Evolutionary conservation across 2,329 filamentous ascomycete genomes (phyloP).

Genomic region (Exophiala oligosperma): DNA sequence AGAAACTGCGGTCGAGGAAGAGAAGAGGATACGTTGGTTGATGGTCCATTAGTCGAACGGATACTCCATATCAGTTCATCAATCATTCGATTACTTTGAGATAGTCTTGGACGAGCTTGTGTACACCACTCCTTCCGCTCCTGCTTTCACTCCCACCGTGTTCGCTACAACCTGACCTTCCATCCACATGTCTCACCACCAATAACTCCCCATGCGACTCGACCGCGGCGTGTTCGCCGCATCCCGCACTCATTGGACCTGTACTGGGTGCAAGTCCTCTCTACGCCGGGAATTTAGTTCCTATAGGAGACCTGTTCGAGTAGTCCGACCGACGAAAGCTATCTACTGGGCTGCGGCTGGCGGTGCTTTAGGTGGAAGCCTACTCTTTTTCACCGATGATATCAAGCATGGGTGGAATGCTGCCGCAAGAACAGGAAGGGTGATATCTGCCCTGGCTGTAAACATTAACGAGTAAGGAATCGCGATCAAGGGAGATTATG

Average conservation of each 20-base stretch:
- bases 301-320: constrained; percentile 9
- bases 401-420: constrained; percentile 75
- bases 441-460: constrained; percentile 70
- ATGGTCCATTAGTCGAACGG: too few species aligned
- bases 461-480: constrained; percentile 79
- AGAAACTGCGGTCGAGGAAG: background rate
- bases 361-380: constrained; percentile 14
- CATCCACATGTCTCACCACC: too few species aligned
- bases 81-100: too few species aligned
- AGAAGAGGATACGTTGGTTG: too few species aligned
- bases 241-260: constrained; percentile 22
- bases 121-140: too few species aligned
- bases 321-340: constrained; percentile 16
- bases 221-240: constrained; percentile 11
- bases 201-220: constrained; percentile 20
- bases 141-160: background rate
- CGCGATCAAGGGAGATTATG: background rate
- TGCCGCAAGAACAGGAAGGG: constrained; percentile 74
- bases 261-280: constrained; percentile 18
- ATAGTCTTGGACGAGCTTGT: too few species aligned
- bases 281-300: constrained; percentile 13
- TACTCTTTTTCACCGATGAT: constrained; percentile 58
- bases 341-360: constrained; percentile 26
- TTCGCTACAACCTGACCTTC: background rate
- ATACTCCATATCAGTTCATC: too few species aligned